Percentiles rank a stretch among this genome's conserved stretches.
Evolutionary conservation across 768 basidiomycete genomes (phyloP).

Genomic region (Mrakia hoshinonis): DNA sequence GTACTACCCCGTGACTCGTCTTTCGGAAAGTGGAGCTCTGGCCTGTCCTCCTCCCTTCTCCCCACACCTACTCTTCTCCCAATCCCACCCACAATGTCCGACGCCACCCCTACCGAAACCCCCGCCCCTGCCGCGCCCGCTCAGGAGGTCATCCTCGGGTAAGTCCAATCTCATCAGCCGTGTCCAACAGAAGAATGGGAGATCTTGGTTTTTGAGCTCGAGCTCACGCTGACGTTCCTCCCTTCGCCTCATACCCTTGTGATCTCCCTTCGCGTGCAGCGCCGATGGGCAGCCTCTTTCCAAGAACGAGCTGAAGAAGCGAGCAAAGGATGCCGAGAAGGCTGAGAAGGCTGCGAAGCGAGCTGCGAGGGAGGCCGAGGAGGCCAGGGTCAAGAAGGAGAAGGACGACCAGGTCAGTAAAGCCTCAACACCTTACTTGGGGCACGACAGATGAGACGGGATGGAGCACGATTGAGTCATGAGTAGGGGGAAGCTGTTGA

Average conservation of each 20-base stretch:
- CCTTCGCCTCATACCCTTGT: not conserved
- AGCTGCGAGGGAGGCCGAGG: slow-evolving; percentile 22
- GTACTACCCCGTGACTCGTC: no score
- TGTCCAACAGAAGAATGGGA: not conserved
- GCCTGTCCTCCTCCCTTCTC: no score
- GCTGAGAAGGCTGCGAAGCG: slow-evolving; percentile 25
- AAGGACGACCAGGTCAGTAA: slow-evolving; percentile 26
- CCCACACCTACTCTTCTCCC: not conserved
- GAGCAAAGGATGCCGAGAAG: slow-evolving; percentile 76
- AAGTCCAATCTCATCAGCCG: not conserved
- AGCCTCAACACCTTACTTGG: not conserved
- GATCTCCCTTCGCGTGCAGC: not conserved
- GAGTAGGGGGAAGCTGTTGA: not conserved
- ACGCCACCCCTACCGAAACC: slow-evolving; percentile 4
- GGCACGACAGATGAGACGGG: no score
- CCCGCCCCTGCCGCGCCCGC: not conserved
- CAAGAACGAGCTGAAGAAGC: slow-evolving; percentile 85
- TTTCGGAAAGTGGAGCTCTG: no score
- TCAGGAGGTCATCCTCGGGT: slow-evolving; percentile 26
- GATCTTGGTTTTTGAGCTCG: not conserved
- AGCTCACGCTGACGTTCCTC: not conserved
- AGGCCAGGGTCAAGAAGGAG: slow-evolving; percentile 25
- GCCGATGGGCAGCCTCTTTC: slow-evolving; percentile 48
- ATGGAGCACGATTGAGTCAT: not conserved
- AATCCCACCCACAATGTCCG: slow-evolving; percentile 17